Base-by-base conservation (phyloP, 441 rosid species). In the Lepidium campestre region DNA sequence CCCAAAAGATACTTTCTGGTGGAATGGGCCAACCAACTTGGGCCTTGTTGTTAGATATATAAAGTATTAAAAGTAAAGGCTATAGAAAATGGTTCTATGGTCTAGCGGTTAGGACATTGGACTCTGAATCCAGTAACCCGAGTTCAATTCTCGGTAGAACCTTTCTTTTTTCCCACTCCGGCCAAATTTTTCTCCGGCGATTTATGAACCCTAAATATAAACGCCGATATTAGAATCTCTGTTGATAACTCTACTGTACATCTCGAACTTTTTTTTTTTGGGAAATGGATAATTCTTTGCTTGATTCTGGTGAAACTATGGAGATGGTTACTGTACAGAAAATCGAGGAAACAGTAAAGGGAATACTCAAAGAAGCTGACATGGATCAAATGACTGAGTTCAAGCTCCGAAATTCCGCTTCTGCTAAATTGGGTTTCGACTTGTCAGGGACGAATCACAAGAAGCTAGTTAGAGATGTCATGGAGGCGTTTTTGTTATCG, bases 351-450 rank as follows among this genome's bases (percentile, higher is more conserved):
- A 73, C 85, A 18, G 89, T 90, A 35, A 73, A 62, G 46, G 76
- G 74, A 3, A 75, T 88, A 40, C 90, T 90, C 17, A 80, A 57
- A 61, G 65, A 62, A 41, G 84, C 89, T 9, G 78, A 88, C 74
- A 70, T 90, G 81, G 86, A 79, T 19, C 78, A 68, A 8, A 78
- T 86, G 79, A 90, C 92, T 3, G 97, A 90, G 85, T 86, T 79
- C 80, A 84, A 85, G 62, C 82, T 88, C 81, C 85, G 97, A 31
- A 46, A 57, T 17, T 46, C 69, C 11, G 91, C 83, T 62, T 77
- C 90, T 1, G 74, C 76, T 73, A 85, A 68, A 31, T 85, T 87
- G 42, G 87, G 84, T 42, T 11, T 88, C 70, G 91, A 86, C 40
- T 82, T 89, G 52, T 75, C 85, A 0, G 77, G 50, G 6, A 10